These are phyloP conservation scores for Tuber indicum DNA, from an alignment of 495 filamentous ascomycete species.

Conservation along the genomic window DNA sequence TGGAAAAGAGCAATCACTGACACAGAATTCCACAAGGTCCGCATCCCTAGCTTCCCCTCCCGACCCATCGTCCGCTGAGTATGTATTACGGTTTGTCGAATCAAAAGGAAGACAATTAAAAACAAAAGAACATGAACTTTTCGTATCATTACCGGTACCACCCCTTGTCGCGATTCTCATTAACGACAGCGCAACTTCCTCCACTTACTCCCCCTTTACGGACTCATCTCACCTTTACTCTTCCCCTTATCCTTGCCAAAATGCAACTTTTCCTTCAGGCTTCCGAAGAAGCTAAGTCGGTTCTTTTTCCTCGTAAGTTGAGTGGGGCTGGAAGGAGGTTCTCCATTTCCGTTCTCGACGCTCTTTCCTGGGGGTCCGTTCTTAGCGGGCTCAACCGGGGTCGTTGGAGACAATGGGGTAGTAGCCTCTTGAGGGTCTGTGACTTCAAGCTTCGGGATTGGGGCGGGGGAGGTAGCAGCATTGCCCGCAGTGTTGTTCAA, in stretches of 20 bases:
- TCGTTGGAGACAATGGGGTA: constrained; percentile 27
- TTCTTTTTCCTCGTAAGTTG: constrained; percentile 57
- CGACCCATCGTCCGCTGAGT: constrained; percentile 26
- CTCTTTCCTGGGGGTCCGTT: constrained; percentile 41
- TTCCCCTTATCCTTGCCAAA: constrained; percentile 42
- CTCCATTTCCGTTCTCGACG: constrained; percentile 42
- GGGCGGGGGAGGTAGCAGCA: constrained; percentile 3
- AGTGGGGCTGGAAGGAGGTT: constrained; percentile 34
- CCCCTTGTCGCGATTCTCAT: constrained; percentile 36
- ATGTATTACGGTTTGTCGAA: constrained; percentile 36
- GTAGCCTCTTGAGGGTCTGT: constrained; percentile 7
- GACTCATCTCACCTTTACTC: constrained; percentile 39
- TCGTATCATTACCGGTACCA: constrained; percentile 33
- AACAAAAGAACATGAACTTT: constrained; percentile 26
- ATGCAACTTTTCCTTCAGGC: constrained; percentile 54
- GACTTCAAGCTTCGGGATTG: constrained; percentile 10
- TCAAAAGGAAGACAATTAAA: constrained; percentile 33
- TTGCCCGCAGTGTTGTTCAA: constrained; percentile 11
- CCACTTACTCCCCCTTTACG: constrained; percentile 31
- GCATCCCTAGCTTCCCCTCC: constrained; percentile 27
- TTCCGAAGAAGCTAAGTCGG: constrained; percentile 53
- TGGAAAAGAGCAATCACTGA: constrained; percentile 10
- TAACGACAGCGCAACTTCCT: constrained; percentile 34
- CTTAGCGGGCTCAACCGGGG: constrained; percentile 33
- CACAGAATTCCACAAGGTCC: constrained; percentile 36